phyloP scores from a whole-genome alignment of 768 basidiomycete genomes.

The button mushroom (Agaricus bisporus) region DNA sequence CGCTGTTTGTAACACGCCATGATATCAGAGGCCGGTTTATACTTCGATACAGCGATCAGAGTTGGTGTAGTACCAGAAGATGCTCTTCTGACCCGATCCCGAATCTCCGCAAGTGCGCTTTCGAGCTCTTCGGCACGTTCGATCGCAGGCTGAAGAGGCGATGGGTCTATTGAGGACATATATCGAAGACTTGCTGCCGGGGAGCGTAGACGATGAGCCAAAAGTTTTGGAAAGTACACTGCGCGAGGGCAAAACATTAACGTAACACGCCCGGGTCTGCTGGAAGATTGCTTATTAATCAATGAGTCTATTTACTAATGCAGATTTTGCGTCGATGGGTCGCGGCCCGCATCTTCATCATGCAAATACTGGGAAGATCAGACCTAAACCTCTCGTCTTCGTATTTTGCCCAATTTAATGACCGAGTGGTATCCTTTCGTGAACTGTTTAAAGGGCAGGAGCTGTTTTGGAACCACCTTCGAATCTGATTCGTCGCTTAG shows the following conservation, averaged over 20 bases:
- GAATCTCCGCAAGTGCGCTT: conserved; percentile 48
- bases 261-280: too few species aligned
- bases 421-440: too few species aligned
- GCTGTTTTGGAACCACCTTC: too few species aligned
- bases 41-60: conserved; percentile 89
- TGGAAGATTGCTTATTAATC: too few species aligned
- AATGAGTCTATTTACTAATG: too few species aligned
- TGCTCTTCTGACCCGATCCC: conserved; percentile 36
- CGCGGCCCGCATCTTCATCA: too few species aligned
- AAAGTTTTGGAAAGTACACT: neutral
- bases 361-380: too few species aligned
- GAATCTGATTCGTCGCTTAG: too few species aligned
- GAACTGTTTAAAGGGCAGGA: too few species aligned
- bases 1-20: conserved; percentile 74
- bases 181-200: neutral
- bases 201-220: neutral
- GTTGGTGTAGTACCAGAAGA: conserved; percentile 26
- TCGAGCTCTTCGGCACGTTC: conserved; percentile 48
- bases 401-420: too few species aligned
- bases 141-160: conserved; percentile 18
- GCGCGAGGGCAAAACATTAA: neutral
- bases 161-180: neutral
- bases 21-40: conserved; percentile 86
- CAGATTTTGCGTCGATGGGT: too few species aligned
- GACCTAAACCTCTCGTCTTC: too few species aligned